Percentiles rank a stretch among this genome's conserved stretches.
Conservation (phyloP, 2,329 filamentous ascomycete species). For the Chaetothyriales sp. region DNA sequence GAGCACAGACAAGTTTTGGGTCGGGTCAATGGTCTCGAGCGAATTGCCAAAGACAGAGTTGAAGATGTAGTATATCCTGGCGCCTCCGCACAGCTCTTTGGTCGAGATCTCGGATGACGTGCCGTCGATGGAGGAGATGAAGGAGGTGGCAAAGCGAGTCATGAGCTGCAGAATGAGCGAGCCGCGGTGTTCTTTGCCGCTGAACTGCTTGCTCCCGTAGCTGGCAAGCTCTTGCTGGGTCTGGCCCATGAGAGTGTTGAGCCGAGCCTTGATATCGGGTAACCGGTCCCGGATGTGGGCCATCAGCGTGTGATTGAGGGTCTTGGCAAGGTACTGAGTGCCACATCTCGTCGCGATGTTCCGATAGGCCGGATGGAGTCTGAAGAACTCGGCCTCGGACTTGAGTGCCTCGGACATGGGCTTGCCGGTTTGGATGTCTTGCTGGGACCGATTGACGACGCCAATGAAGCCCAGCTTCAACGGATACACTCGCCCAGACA, state of each 20-base stretch:
- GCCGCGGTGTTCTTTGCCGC: constrained; percentile 88
- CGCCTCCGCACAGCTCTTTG: constrained; percentile 89
- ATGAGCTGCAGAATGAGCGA: constrained; percentile 92
- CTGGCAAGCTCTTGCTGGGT: constrained; percentile 96
- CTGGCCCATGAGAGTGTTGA: constrained; percentile 99
- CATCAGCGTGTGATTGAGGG: constrained; percentile 90
- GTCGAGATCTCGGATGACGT: constrained; percentile 98
- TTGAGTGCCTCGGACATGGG: constrained; percentile 84
- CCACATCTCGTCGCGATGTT: constrained; percentile 91
- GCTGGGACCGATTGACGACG: constrained; percentile 93
- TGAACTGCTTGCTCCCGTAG: constrained; percentile 96
- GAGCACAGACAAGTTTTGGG: constrained; percentile 80
- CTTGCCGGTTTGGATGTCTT: constrained; percentile 93
- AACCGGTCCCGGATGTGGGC: constrained; percentile 86
- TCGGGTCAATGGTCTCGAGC: constrained; percentile 89
- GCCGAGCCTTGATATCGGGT: constrained; percentile 91
- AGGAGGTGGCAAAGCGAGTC: constrained; percentile 94
- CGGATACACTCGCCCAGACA: constrained; percentile 94
- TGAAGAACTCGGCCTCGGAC: constrained; percentile 88
- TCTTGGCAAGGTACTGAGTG: constrained; percentile 88
- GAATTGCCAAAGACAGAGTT: constrained; percentile 97
- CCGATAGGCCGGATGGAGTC: constrained; percentile 88
- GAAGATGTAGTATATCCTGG: constrained; percentile 97
- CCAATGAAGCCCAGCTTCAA: constrained; percentile 96
- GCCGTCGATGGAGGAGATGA: constrained; percentile 96